Percentiles rank a stretch among this genome's conserved stretches.
These are phyloP conservation scores for Olyra latifolia DNA, from an alignment of 176 grass and related monocot genomes.

Conservation along the genomic window DNA sequence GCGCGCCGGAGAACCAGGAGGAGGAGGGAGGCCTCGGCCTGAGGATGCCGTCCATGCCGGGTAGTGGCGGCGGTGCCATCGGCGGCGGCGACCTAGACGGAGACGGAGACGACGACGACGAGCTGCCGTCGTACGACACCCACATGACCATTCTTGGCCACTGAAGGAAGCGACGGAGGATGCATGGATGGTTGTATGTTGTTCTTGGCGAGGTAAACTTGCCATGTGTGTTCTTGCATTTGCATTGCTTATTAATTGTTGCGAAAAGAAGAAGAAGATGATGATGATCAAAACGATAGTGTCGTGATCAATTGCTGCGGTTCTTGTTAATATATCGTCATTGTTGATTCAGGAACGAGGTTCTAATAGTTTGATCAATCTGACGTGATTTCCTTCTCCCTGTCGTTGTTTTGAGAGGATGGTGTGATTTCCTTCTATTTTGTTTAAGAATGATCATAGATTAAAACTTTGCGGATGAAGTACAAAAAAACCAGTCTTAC, in stretches of 20 bases:
- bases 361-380: background rate
- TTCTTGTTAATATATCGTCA: background rate
- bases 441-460: too few relatives aligned
- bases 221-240: slow-evolving; percentile 13
- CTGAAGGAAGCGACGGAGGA: background rate
- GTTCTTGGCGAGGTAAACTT: background rate
- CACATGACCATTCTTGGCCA: slow-evolving; percentile 56
- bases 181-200: background rate
- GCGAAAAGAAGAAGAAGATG: background rate
- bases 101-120: slow-evolving; percentile 28
- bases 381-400: background rate
- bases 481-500: background rate
- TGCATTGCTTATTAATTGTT: background rate
- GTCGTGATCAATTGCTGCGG: background rate
- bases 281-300: background rate
- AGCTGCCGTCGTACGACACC: slow-evolving; percentile 47
- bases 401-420: background rate
- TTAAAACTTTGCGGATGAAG: background rate
- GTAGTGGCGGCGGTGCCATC: background rate
- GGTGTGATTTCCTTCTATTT: background rate
- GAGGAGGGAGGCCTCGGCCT: slow-evolving; percentile 34
- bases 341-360: background rate
- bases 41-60: slow-evolving; percentile 6
- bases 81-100: background rate
- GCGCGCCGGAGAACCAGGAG: slow-evolving; percentile 50